A percentile compares a stretch with the other conserved stretches of the same genome.
Evolutionary conservation across 805 yeast species (phyloP).

Genomic region (Sugiyamaella chiloensis): DNA sequence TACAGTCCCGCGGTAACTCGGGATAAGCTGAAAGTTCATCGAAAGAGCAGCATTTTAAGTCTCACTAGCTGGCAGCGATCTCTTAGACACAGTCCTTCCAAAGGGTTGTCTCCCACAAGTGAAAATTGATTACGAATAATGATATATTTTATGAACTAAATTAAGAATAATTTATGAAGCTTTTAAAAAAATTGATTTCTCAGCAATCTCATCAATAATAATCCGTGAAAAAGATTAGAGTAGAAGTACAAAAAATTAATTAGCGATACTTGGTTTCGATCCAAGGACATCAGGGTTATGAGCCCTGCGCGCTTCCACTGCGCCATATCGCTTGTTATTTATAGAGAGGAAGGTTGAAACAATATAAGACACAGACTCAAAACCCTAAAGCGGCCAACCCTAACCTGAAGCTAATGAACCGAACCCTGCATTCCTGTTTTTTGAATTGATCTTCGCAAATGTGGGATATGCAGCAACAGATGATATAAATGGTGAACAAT

Average conservation of each 20-base stretch:
- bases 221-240: neutral
- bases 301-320: constrained; percentile 92
- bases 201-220: too few species aligned
- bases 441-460: too few species aligned
- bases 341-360: too few species aligned
- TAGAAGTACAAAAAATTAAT: constrained; percentile 31
- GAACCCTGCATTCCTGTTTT: too few species aligned
- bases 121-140: constrained; percentile 3
- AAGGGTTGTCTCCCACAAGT: neutral
- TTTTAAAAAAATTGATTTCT: too few species aligned
- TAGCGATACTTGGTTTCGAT: constrained; percentile 90
- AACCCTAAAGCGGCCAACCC: too few species aligned
- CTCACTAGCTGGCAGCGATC: constrained; percentile 16
- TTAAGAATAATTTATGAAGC: too few species aligned
- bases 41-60: constrained; percentile 18
- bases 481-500: too few species aligned
- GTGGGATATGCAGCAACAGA: too few species aligned
- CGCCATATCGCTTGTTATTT: constrained; percentile 46
- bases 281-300: constrained; percentile 93
- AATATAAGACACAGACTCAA: too few species aligned
- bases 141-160: too few species aligned
- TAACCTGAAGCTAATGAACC: too few species aligned
- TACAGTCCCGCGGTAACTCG: neutral
- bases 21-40: constrained; percentile 4
- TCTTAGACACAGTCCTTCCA: constrained; percentile 5